Conservation (phyloP, 208 protist species). For the Leishmania martiniquensis region DNA sequence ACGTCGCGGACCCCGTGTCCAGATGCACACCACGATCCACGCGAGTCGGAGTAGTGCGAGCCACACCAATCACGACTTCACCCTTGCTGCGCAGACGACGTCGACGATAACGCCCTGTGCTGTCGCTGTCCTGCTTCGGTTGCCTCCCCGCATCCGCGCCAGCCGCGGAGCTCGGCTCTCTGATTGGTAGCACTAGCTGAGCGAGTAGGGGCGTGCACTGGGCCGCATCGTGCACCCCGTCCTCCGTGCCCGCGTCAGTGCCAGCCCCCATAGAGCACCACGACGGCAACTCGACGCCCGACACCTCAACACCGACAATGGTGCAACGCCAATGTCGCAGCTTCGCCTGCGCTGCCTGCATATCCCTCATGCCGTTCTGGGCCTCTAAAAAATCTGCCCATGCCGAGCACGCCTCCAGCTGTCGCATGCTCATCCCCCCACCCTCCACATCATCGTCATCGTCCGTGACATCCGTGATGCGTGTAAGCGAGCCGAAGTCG, state of each 20-base stretch:
- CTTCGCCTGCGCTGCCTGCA: slow-evolving; percentile 7
- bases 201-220: slow-evolving; percentile 6
- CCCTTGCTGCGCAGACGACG: not conserved
- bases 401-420: slow-evolving; percentile 24
- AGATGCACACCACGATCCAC: not conserved
- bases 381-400: slow-evolving; percentile 24
- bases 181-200: slow-evolving; percentile 8
- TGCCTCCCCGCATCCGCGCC: not conserved
- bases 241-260: not conserved
- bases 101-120: not conserved
- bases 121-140: not conserved
- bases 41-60: slow-evolving; percentile 1
- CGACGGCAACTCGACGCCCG: slow-evolving; percentile 19
- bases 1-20: not conserved
- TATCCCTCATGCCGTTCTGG: not conserved
- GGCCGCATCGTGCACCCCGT: not conserved
- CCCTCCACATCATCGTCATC: slow-evolving; percentile 5
- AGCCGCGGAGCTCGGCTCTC: not conserved
- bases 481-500: not conserved
- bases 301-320: slow-evolving; percentile 22
- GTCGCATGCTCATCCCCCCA: not conserved
- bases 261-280: slow-evolving; percentile 5
- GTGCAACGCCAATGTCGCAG: slow-evolving; percentile 29
- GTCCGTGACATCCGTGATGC: not conserved
- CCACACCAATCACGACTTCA: slow-evolving; percentile 9